A percentile compares a stretch with the other conserved stretches of the same genome.
Conservation (phyloP, 2,329 filamentous ascomycete species). For the Cryoendolithus antarcticus region DNA sequence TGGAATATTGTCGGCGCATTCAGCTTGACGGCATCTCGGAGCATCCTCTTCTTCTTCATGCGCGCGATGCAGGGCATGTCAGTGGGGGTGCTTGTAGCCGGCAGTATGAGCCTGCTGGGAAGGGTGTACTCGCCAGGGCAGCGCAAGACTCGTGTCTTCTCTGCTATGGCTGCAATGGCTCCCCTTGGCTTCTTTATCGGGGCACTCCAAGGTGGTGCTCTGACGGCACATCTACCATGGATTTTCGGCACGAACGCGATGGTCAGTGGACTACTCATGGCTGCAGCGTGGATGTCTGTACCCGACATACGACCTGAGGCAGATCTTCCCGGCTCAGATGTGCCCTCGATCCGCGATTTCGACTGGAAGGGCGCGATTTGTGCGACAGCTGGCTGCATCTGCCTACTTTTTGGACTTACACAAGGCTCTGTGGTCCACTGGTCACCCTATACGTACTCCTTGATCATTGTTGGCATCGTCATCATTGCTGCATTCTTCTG, state of each 20-base stretch:
- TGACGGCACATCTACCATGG: constrained; percentile 29
- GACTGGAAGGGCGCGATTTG: constrained; percentile 22
- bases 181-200: constrained; percentile 27
- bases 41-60: constrained; percentile 26
- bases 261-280: constrained; percentile 24
- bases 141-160: constrained; percentile 27
- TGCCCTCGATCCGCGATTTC: constrained; percentile 14
- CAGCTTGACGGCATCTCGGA: constrained; percentile 24
- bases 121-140: constrained; percentile 27
- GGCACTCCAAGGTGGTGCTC: constrained; percentile 29
- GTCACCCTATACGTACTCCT: constrained; percentile 25
- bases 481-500: constrained; percentile 22
- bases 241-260: constrained; percentile 34
- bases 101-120: constrained; percentile 26
- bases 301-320: constrained; percentile 24
- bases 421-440: constrained; percentile 24
- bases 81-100: constrained; percentile 24
- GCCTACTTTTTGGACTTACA: constrained; percentile 25
- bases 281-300: constrained; percentile 29
- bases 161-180: constrained; percentile 24
- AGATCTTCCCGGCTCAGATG: constrained; percentile 14
- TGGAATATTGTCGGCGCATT: constrained; percentile 30
- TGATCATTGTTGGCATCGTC: constrained; percentile 22
- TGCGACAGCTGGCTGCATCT: constrained; percentile 20
- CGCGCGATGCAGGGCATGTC: constrained; percentile 27